Evolutionary conservation across 306 rosid genomes (phyloP), one percentile per base, ranked within the genome.

Genomic region (Cercis canadensis): DNA sequence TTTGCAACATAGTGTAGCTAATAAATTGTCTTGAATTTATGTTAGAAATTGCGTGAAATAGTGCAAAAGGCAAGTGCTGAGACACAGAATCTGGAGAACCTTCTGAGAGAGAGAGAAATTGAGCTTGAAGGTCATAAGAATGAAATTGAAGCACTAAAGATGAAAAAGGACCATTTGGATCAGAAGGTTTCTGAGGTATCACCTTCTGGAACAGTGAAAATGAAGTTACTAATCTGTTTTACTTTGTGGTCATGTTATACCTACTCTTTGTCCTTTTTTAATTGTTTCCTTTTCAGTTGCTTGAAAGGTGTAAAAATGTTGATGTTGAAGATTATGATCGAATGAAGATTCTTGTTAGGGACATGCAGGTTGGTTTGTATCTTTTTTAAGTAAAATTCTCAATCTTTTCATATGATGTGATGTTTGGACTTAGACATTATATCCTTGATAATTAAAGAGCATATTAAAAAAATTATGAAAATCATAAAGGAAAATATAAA

Each of bases 251-350:
- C 39, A 14, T 55, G 18, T 5, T 32, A 19, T 31, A 14, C 37
- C 8, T 43, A 16, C 2, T 49, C 3, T 31, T 69, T 43, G 69
- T 32, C 53, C 31, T 46, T 51, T 37, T 69, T 57, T 44, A 0
- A 18, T 14, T 49, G 13, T 70, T 58, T 50, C 59, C 45, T 65
- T 45, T 80, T 15, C 75, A 94, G 99, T 71, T 94, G 70, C 88
- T 81, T 53, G 96, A 86, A 67, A 89, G 78, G 78, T 71, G 79
- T 75, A 91, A 81, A 74, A 75, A 81, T 71, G 62, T 94, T 62
- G 91, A 94, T 67, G 80, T 75, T 41, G 95, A 91, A 41, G 99
- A 94, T 69, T 94, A 87, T 81, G 85, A 78, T 70, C 92, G 88
- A 57, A 56, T 85, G 74, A 94, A 89, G 86, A 81, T 70, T 13